These are phyloP conservation scores for Coelastrella sp. DNA, from an alignment of 139 green algal species.

Conservation along the genomic window DNA sequence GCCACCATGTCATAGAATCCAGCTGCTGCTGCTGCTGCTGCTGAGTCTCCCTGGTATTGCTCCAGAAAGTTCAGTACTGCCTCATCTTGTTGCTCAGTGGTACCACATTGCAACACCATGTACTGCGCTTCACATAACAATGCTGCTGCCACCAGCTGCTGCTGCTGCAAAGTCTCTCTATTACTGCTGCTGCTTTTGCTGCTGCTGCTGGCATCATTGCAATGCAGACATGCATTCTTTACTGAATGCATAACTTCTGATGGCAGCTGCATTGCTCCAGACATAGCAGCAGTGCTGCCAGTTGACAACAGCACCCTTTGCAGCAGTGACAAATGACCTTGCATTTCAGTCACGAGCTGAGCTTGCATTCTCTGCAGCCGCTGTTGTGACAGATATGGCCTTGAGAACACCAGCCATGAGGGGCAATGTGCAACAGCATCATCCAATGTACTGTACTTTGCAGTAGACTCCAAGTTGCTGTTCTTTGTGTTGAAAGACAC, in stretches of 20 bases:
- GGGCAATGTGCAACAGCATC: too few species aligned
- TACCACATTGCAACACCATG: slow-evolving; percentile 9
- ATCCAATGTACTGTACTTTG: not conserved
- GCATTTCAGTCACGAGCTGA: not conserved
- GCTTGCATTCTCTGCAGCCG: not conserved
- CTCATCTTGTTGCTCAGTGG: not conserved
- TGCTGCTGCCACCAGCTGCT: not conserved
- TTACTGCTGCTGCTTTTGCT: not conserved
- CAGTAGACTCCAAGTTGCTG: not conserved
- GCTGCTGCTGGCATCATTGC: not conserved
- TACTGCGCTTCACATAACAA: slow-evolving; percentile 1
- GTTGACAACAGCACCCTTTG: not conserved
- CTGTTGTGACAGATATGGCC: not conserved
- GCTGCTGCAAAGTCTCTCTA: not conserved
- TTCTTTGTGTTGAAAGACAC: too few species aligned
- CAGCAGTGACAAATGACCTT: not conserved
- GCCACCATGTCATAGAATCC: not conserved
- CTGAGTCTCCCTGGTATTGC: not conserved
- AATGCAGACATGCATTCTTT: not conserved
- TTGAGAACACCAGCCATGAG: not conserved
- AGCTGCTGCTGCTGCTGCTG: not conserved
- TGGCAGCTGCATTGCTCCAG: not conserved
- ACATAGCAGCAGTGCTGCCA: too few species aligned
- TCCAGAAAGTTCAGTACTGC: not conserved
- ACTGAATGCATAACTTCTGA: not conserved